Evolutionary conservation across 768 basidiomycete genomes (phyloP), one percentile per base, ranked within the genome.

Genomic region (Rhodosporidiobolus odoratus): DNA sequence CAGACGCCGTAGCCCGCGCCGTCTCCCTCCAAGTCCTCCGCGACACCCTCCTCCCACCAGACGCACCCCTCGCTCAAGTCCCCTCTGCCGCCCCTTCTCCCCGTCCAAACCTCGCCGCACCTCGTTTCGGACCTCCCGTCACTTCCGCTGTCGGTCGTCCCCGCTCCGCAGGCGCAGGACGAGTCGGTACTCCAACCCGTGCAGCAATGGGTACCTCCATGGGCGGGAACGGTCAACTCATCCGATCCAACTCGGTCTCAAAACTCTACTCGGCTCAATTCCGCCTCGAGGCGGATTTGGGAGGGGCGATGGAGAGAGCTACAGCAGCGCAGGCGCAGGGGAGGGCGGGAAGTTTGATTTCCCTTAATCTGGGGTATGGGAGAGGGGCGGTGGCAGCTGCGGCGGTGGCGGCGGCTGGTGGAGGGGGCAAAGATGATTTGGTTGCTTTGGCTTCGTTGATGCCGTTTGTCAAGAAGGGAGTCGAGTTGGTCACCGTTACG

Each of bases 21-120:
- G 82, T 91, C 48, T 86, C 90, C 15, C 89, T 95, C 80, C 86
- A 85, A 65, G 88, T 92, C 30, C 82, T 98, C 58, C 90, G 92
- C 66, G 92, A 96, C 73, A 88, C 88, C 0, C 81, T 97, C 58
- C 86, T 93, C 38, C 76, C 79, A 9, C 77, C 77, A 21, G 78
- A 78, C 34, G 74, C 79, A 35, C 72, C 67, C 3, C 56, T 48
- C 21, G 48, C 58, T 0, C 41, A 63, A 3, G 45, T 66, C 52
- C 32, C 68, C 30, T 47, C 64, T 12, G 53, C 71, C 15, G 66
- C 65, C 3, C 68, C 73, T 16, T 56, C 60, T 8, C 73, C 69
- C 5, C 66, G 69, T 7, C 66, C 69, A 19, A 74, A 64, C 59
- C 66, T 70, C 38, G 70, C 65, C 21, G 67, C 65, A 2, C 66